These are phyloP conservation scores for Lipomyces mesembrius DNA, from an alignment of 805 yeast species.

Conservation along the genomic window DNA sequence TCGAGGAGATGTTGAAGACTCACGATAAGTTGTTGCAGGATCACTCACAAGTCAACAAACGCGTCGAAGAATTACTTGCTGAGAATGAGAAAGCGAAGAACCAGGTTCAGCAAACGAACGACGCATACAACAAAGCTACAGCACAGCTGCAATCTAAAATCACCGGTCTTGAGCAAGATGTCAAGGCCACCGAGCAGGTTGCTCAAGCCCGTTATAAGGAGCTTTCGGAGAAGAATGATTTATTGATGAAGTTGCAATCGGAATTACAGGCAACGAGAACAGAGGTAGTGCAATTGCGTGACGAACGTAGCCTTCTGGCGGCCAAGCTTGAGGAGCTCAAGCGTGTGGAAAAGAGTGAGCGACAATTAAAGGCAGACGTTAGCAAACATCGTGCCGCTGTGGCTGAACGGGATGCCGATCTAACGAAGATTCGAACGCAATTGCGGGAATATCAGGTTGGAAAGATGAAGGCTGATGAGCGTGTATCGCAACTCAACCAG, in stretches of 20 bases:
- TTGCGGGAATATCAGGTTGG: constrained; percentile 29
- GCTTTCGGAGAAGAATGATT: constrained; percentile 41
- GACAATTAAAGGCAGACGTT: constrained; percentile 21
- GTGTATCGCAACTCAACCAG: constrained; percentile 41
- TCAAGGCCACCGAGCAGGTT: constrained; percentile 42
- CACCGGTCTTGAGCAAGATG: constrained; percentile 36
- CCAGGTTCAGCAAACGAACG: constrained; percentile 11
- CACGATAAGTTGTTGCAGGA: not conserved
- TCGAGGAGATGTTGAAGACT: constrained; percentile 36
- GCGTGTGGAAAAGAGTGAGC: constrained; percentile 33
- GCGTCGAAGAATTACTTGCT: constrained; percentile 37
- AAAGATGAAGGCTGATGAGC: constrained; percentile 27
- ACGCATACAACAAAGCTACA: constrained; percentile 38
- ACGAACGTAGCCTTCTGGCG: constrained; percentile 35
- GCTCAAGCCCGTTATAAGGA: constrained; percentile 51
- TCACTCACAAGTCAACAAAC: not conserved
- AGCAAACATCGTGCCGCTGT: constrained; percentile 23
- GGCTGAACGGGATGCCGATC: constrained; percentile 30
- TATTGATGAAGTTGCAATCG: constrained; percentile 37
- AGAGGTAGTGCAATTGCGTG: constrained; percentile 32
- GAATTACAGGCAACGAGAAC: constrained; percentile 30
- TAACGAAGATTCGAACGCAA: constrained; percentile 24
- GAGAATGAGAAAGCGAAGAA: constrained; percentile 45
- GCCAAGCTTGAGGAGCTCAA: constrained; percentile 25
- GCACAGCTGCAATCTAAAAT: constrained; percentile 38